These are phyloP conservation scores for Ophiorrhiza pumila DNA, from an alignment of 257 asterid genomes.

Conservation along the genomic window DNA sequence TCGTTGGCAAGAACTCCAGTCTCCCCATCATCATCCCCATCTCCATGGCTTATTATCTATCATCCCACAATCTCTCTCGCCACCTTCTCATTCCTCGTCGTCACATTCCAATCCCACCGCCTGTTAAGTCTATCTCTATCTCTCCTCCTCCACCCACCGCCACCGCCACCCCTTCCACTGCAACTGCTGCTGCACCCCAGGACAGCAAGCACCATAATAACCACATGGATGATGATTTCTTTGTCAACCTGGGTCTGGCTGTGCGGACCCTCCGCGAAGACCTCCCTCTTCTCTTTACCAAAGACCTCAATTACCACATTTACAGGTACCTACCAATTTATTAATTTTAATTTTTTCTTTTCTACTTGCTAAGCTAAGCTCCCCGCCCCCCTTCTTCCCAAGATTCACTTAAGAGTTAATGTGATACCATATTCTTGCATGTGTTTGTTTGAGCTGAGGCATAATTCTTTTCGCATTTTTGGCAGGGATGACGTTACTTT, in stretches of 20 bases:
- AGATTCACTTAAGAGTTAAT: not conserved
- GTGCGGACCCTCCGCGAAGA: constrained; percentile 91
- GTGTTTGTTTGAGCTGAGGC: too few relatives aligned
- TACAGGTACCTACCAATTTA: too few relatives aligned
- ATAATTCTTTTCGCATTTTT: not conserved
- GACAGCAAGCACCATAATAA: constrained; percentile 42
- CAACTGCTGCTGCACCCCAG: constrained; percentile 19
- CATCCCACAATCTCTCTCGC: constrained; percentile 17
- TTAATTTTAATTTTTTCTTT: too few relatives aligned
- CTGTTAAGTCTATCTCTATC: constrained; percentile 13
- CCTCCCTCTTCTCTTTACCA: constrained; percentile 63
- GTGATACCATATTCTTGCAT: too few relatives aligned
- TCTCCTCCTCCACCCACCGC: constrained; percentile 36
- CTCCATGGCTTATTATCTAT: too few relatives aligned
- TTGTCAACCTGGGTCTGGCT: constrained; percentile 77
- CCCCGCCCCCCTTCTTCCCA: too few relatives aligned
- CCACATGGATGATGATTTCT: constrained; percentile 56
- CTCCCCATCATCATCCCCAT: too few relatives aligned
- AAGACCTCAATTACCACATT: constrained; percentile 77
- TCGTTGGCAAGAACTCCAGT: too few relatives aligned
- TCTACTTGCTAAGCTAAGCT: too few relatives aligned
- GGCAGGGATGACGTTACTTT: constrained; percentile 87
- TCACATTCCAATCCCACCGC: constrained; percentile 15
- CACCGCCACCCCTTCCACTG: constrained; percentile 16
- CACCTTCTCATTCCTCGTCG: constrained; percentile 9